Conservation (phyloP, 805 yeast genomes). For the Candida dendrica region DNA sequence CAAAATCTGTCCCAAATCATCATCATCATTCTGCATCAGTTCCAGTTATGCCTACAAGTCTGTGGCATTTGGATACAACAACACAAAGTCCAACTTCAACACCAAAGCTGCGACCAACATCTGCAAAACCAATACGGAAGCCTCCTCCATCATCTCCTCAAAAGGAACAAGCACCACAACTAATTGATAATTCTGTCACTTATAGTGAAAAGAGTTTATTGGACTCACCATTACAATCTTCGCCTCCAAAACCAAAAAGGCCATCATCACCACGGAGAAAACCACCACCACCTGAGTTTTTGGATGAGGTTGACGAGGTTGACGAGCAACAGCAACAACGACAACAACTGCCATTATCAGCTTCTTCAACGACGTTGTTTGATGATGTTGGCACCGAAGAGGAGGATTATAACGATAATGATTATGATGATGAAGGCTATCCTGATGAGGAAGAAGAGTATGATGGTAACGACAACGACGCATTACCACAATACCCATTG, state of each 20-base stretch:
- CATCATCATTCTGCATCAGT: no score
- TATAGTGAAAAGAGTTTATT: no score
- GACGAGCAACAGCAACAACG: no score
- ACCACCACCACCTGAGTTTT: slow-evolving; percentile 12
- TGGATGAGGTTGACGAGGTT: slow-evolving; percentile 1
- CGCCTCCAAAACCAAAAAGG: neutral
- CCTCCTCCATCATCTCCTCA: neutral
- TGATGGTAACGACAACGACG: slow-evolving; percentile 9
- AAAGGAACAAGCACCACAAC: neutral
- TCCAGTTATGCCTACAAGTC: no score
- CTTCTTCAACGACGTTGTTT: neutral
- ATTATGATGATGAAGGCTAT: neutral
- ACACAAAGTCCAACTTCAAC: neutral
- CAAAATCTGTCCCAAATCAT: no score
- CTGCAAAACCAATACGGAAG: neutral
- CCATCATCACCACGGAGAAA: slow-evolving; percentile 17
- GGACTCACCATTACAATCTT: neutral
- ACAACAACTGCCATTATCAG: neutral
- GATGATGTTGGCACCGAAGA: no score
- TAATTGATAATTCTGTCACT: no score
- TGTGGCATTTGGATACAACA: no score
- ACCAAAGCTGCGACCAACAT: neutral
- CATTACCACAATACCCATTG: slow-evolving; percentile 17
- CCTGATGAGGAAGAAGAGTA: neutral
- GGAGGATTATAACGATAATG: no score